Evolutionary conservation across 208 protist genomes (phyloP), one percentile per base, ranked within the genome.

Genomic region (Porcisia deanei): DNA sequence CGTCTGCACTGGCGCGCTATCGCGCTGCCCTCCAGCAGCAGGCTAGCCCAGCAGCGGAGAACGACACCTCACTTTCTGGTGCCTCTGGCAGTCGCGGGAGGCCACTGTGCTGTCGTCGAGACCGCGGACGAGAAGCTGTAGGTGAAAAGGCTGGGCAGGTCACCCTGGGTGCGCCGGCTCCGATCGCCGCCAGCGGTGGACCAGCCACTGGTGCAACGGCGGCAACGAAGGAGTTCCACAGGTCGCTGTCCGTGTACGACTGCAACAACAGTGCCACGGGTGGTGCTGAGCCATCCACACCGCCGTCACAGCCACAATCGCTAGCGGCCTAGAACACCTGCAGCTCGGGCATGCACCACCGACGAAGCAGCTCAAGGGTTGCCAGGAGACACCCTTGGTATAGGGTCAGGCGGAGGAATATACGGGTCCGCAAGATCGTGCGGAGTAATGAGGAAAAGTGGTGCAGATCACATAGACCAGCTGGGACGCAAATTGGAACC

Each of bases 311-410:
- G n/a, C 39, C 61, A 47, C 61, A 1, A 3, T 47, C 30, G 67
- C 52, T 25, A n/a, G 79, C 52, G 1, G 41, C 49, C 71, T 90
- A 93, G 37, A 88, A 87, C 45, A 58, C 52, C 14, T 25, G 34
- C 30, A 94, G 71, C 68, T 89, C 82, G 18, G 55, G 57, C 12
- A 69, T 70, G 53, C 85, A 89, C 83, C 82, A 91, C 43, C 63
- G 64, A n/a, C 80, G 79, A 47, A 94, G 78, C 59, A 94, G 80
- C 74, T 94, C 88, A 4, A 94, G 73, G 18, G 86, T 63, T 1
- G 86, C 84, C 52, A 86, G 65, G 20, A 94, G 82, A 64, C 87
- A 90, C 53, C 85, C 85, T 64, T 92, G 86, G 63, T 88, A 88
- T 20, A 94, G 80, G 14, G 86, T 82, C 39, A 92, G 69, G 22